phyloP scores from a whole-genome alignment of 2,329 filamentous ascomycete genomes.

The Cryphonectria carpinicola region DNA sequence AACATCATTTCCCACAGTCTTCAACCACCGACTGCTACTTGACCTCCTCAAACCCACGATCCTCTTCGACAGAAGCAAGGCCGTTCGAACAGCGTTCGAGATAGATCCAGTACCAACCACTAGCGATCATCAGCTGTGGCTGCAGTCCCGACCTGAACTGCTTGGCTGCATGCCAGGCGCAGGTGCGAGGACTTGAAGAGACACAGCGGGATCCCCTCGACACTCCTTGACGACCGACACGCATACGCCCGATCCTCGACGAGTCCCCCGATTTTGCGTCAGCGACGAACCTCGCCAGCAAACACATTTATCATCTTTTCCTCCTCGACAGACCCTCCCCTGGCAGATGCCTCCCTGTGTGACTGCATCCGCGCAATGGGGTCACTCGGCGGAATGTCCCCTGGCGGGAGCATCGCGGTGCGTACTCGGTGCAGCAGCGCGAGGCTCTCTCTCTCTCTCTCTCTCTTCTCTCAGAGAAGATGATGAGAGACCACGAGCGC shows the following conservation, averaged over 20 bases:
- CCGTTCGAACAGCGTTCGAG: not conserved
- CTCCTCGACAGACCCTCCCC: constrained; percentile 32
- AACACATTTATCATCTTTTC: not conserved
- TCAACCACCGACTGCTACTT: constrained; percentile 1
- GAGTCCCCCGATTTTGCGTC: constrained; percentile 16
- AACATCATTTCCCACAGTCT: constrained; percentile 11
- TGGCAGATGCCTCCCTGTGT: constrained; percentile 52
- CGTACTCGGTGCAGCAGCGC: constrained; percentile 37
- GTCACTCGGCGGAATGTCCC: constrained; percentile 74
- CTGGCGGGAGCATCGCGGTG: constrained; percentile 77
- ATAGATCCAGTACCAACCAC: not conserved
- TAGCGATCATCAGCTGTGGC: constrained; percentile 4
- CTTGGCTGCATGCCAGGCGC: constrained; percentile 26
- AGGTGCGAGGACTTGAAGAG: constrained; percentile 17
- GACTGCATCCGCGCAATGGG: constrained; percentile 61
- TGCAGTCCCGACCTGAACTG: constrained; percentile 10
- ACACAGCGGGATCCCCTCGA: constrained; percentile 6
- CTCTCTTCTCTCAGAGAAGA: not conserved
- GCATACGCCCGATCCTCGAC: constrained; percentile 17
- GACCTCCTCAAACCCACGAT: not conserved
- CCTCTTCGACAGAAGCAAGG: not conserved
- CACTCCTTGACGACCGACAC: constrained; percentile 24
- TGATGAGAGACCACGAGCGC: not conserved
- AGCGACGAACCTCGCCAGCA: constrained; percentile 29
- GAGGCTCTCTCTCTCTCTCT: not conserved